Conservation (phyloP, 805 yeast genomes). For the Candida bentonensis region DNA sequence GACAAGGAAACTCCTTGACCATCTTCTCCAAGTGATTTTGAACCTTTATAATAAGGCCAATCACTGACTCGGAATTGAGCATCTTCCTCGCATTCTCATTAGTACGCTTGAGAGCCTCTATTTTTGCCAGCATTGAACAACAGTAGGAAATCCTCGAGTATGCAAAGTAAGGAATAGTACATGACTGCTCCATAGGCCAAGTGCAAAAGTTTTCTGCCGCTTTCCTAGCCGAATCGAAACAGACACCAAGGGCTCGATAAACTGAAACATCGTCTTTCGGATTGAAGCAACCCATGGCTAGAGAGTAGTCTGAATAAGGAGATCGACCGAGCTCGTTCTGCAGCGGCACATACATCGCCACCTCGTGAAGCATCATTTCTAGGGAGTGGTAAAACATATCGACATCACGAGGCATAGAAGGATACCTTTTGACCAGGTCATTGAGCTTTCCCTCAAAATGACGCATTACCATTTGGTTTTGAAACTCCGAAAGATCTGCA, state of each 20-base stretch:
- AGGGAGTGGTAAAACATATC: conserved; percentile 38
- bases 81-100: conserved; percentile 8
- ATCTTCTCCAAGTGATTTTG: conserved; percentile 7
- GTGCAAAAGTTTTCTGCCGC: conserved; percentile 6
- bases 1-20: conserved; percentile 9
- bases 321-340: conserved; percentile 11
- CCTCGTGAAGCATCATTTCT: conserved; percentile 31
- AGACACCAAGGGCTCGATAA: conserved; percentile 7
- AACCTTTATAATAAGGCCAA: conserved; percentile 3
- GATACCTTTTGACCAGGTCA: conserved; percentile 24
- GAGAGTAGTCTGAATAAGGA: conserved; percentile 16
- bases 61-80: conserved; percentile 3
- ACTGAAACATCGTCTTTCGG: conserved; percentile 7
- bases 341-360: conserved; percentile 9
- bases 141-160: conserved; percentile 13
- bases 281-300: conserved; percentile 8
- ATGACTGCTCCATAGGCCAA: conserved; percentile 27
- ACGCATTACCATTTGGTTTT: conserved; percentile 25
- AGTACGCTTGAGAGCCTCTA: conserved; percentile 9
- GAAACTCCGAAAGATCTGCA: conserved; percentile 20
- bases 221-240: conserved; percentile 7
- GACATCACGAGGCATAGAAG: conserved; percentile 23
- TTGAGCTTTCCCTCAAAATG: conserved; percentile 36
- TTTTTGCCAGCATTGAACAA: conserved; percentile 12
- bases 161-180: conserved; percentile 32